phyloP scores from a whole-genome alignment of 2,329 filamentous ascomycete species.

The Penicillium polonicum region DNA sequence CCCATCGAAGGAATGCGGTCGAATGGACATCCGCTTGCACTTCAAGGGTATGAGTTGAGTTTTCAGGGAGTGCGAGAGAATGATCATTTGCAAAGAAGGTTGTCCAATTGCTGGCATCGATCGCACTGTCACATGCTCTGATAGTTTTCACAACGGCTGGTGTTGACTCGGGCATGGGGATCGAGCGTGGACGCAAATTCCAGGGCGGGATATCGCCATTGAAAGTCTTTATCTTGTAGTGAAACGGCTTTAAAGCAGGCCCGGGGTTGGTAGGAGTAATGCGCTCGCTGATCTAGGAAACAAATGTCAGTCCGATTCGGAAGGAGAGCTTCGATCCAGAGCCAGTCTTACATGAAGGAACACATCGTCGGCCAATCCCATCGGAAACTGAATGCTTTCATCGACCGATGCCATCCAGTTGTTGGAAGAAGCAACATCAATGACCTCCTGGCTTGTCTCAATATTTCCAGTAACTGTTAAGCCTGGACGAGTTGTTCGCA shows the following conservation, averaged over 20 bases:
- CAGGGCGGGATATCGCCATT: conserved; percentile 45
- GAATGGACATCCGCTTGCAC: conserved; percentile 27
- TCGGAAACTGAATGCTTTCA: conserved; percentile 23
- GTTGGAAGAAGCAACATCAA: conserved; percentile 16
- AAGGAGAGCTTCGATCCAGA: not conserved
- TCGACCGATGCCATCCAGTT: conserved; percentile 24
- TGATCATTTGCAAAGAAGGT: conserved; percentile 1
- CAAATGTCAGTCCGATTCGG: not conserved
- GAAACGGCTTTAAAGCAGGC: conserved; percentile 14
- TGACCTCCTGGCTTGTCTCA: conserved; percentile 2
- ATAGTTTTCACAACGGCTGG: conserved; percentile 20
- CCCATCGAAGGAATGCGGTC: conserved; percentile 26
- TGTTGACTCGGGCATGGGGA: conserved; percentile 38
- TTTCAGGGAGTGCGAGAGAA: conserved; percentile 8
- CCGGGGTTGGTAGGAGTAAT: conserved; percentile 2
- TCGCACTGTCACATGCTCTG: conserved; percentile 21
- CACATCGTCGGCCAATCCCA: conserved; percentile 37
- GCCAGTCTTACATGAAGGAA: conserved; percentile 41
- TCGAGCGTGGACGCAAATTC: conserved; percentile 38
- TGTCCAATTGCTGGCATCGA: conserved; percentile 9
- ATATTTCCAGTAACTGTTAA: conserved; percentile 30
- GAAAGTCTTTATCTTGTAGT: conserved; percentile 34
- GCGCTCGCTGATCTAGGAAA: conserved; percentile 26
- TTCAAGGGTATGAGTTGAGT: conserved; percentile 21
- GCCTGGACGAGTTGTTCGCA: conserved; percentile 28